A percentile compares a stretch with the other conserved stretches of the same genome.
Evolutionary conservation across 371 early-diverging fungal genomes (phyloP).

Genomic region (Mortierella sp.): DNA sequence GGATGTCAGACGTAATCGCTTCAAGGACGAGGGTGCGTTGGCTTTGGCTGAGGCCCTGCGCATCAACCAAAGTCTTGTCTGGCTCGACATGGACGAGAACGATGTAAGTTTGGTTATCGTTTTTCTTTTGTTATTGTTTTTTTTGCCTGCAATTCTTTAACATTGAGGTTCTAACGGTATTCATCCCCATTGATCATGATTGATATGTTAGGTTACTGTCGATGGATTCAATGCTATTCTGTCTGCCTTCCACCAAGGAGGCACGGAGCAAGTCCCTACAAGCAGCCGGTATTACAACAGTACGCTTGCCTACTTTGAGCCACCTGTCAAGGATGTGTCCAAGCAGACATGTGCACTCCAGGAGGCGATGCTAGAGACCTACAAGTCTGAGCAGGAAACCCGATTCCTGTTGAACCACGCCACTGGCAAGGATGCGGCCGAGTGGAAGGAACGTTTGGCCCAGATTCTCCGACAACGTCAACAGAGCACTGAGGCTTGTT

Average conservation of each 20-base stretch:
- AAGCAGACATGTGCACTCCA: slow-evolving; percentile 24
- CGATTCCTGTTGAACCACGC: slow-evolving; percentile 42
- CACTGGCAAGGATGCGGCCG: slow-evolving; percentile 47
- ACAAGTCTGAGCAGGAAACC: slow-evolving; percentile 53
- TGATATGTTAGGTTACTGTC: slow-evolving; percentile 24
- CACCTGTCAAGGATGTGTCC: slow-evolving; percentile 33
- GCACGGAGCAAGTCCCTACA: slow-evolving; percentile 55
- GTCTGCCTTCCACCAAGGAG: slow-evolving; percentile 55
- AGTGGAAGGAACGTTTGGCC: slow-evolving; percentile 52
- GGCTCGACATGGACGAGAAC: slow-evolving; percentile 58
- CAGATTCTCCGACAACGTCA: slow-evolving; percentile 48
- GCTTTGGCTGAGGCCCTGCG: slow-evolving; percentile 54
- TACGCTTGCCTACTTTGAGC: slow-evolving; percentile 39
- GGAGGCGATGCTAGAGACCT: slow-evolving; percentile 53
- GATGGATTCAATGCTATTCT: slow-evolving; percentile 53
- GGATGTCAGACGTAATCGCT: slow-evolving; percentile 53
- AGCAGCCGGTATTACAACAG: slow-evolving; percentile 50
- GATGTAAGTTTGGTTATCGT: slow-evolving; percentile 37
- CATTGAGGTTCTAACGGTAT: not conserved
- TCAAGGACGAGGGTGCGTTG: slow-evolving; percentile 52
- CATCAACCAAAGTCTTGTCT: slow-evolving; percentile 44
- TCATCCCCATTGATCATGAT: not conserved
- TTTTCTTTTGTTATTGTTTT: not conserved
- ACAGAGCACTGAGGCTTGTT: slow-evolving; percentile 35
- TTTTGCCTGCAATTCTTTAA: not conserved